These are phyloP conservation scores for Cercophora scortea DNA, from an alignment of 495 filamentous ascomycete species.

Conservation along the genomic window DNA sequence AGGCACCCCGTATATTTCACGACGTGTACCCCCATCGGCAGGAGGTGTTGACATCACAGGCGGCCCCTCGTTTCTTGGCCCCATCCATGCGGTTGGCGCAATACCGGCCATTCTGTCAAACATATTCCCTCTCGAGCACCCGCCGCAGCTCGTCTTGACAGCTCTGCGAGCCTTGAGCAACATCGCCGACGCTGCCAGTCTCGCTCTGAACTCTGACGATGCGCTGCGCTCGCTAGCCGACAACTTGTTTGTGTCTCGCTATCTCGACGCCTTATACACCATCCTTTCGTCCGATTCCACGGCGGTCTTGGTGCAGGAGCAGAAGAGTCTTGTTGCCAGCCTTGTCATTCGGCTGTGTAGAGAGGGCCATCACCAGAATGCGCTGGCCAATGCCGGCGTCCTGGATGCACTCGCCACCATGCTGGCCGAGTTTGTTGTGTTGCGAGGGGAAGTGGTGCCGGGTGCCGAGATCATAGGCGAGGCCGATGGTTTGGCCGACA, in stretches of 20 bases:
- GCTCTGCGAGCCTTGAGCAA: conserved; percentile 68
- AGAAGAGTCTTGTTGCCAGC: conserved; percentile 54
- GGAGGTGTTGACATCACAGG: conserved; percentile 42
- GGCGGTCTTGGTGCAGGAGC: conserved; percentile 44
- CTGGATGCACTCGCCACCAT: conserved; percentile 73
- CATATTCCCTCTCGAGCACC: conserved; percentile 56
- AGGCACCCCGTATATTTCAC: background rate
- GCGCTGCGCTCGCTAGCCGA: conserved; percentile 42
- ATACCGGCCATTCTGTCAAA: conserved; percentile 60
- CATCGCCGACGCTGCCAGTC: conserved; percentile 56
- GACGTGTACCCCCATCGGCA: background rate
- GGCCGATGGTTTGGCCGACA: conserved; percentile 33
- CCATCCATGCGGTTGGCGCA: conserved; percentile 58
- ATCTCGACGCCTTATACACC: conserved; percentile 49
- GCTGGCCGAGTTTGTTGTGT: conserved; percentile 64
- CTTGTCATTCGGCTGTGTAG: conserved; percentile 59
- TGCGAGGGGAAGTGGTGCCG: conserved; percentile 58
- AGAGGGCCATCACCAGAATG: conserved; percentile 59
- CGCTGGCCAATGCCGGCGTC: conserved; percentile 61
- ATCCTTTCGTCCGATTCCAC: conserved; percentile 57
- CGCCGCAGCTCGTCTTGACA: conserved; percentile 57
- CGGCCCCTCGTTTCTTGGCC: conserved; percentile 67
- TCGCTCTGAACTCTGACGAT: conserved; percentile 25
- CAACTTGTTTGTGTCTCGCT: conserved; percentile 51
- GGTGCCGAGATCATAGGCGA: conserved; percentile 38